Evolutionary conservation across 169 alveolate species (phyloP).

Genomic region (Cryptosporidium felis): DNA sequence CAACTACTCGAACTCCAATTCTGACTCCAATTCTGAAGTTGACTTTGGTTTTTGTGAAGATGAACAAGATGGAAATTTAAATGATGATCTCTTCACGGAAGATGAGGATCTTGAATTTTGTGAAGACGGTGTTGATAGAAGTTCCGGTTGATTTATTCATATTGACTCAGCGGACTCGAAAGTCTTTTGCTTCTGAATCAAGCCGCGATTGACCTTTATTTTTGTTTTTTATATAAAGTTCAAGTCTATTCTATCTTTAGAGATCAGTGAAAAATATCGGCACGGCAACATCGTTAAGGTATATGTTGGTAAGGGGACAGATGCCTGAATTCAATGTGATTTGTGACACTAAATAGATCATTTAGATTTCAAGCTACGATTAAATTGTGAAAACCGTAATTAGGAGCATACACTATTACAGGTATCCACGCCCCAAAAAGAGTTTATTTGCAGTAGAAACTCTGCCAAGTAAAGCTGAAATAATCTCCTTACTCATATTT

Average conservation of each 20-base stretch:
- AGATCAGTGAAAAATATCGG: background rate
- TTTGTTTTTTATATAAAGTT: background rate
- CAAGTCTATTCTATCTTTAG: background rate
- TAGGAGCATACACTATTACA: no score
- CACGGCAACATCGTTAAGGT: slow-evolving; percentile 5
- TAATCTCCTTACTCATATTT: background rate
- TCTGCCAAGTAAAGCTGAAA: background rate
- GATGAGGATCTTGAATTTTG: slow-evolving; percentile 11
- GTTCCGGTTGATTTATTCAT: background rate
- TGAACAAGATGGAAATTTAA: background rate
- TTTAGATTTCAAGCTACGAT: background rate
- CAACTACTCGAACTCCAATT: slow-evolving; percentile 1
- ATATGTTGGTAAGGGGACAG: slow-evolving; percentile 31
- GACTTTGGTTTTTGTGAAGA: background rate
- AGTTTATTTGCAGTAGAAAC: no score
- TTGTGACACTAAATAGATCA: background rate
- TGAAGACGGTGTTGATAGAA: background rate
- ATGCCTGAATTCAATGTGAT: no score
- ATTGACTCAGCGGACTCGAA: background rate
- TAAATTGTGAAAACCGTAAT: slow-evolving; percentile 13
- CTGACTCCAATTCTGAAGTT: slow-evolving; percentile 1
- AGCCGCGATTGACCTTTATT: background rate
- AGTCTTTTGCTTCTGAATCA: background rate
- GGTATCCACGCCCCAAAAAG: no score
- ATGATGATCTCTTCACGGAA: slow-evolving; percentile 20